Evolutionary conservation across 192 early-diverging fungal species (phyloP), one percentile per base, ranked within the genome.

Genomic region (Podila epicladia): DNA sequence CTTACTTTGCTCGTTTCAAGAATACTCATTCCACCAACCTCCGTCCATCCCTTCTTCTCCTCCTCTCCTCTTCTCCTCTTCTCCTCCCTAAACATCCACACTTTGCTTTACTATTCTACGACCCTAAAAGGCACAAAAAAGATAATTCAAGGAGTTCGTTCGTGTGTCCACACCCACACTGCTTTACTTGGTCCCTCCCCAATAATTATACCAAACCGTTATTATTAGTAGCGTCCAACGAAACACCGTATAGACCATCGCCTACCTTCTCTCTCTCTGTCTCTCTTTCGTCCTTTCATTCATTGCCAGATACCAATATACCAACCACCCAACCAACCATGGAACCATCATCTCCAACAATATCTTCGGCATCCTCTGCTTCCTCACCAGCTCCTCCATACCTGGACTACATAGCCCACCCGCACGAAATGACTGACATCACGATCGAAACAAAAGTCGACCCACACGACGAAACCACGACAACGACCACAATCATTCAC

Each of bases 401-500:
- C 59, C 32, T 61, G 26, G 11, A 12, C 29, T 13, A 19, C 26
- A 61, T 32, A 6, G 31, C 31, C 59, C 59, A 19, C 59, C 19
- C 59, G 6, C 59, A 61, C 6, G 62, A 62, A 37, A 60, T 38
- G 33, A 72, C 70, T 0, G 60, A 63, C 32, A 49, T 64, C 49
- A 80, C 71, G 12, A 73, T 80, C 71, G 53, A 73, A 37, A 80
- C 77, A 8, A 41, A 80, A 19, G 49, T 80, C 17, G 71, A 80
- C 63, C 77, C 77, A 37, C 64, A 69, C 62, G 22, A 58, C 24
- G 77, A 80, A 45, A 69, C 77, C 41, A 73, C 67, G 9, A 80
- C 77, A 15, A 80, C 77, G 0, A 73, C 71, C 17, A 80, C 77
- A 19, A 69, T 69, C 29, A 71, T 80, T 35, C 77, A 80, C 62